Base-by-base conservation (phyloP, 352 stramenopile species). In the Blastocystis sp. region DNA sequence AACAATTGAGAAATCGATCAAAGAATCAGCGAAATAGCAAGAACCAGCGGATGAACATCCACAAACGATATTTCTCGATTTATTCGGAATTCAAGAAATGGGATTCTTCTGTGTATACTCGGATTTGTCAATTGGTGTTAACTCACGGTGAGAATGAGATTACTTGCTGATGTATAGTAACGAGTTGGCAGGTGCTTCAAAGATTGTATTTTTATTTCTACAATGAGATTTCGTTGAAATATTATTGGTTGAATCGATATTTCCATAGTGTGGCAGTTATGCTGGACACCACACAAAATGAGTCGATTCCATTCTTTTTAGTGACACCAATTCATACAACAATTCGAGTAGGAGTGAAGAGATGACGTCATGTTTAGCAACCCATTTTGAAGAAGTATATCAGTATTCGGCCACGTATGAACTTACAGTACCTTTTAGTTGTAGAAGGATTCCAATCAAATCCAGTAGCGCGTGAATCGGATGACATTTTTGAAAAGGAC, bases 181-280 rank as follows among this genome's bases (percentile, higher is more conserved):
- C 54, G 24, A 84, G 48, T 33, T 84, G 73, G 73, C 73, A 66
- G n/a, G 40, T 44, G 51, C 73, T 84, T 54, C 73, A 84, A 57
- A 44, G 53, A 0, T 56, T 84, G 30, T 84, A 84, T 37, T 84
- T 84, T n/a, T 84, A 84, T 51, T 84, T 84, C 53, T 84, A 84
- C 73, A 84, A 66, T 57, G 73, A 84, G 48, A 42, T 68, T 19
- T 40, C 73, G 73, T 37, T 84, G 53, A 27, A 42, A 9, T 84
- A 84, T 57, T 84, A 66, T 57, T 84, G 73, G 73, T 51, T 84
- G 5, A 27, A 84, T 27, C 51, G 53, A 9, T 84, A 84, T 24
- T 84, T 84, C 48, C 13, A 84, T 19, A 15, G 9, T 17, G 70
- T 81, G 7, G 62, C 33, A 33, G 22, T 66, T 37, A 64, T 81